Percentiles rank a stretch among this genome's conserved stretches.
Conservation (phyloP, 768 basidiomycete species). For the Leccinellum rugosiceps region DNA sequence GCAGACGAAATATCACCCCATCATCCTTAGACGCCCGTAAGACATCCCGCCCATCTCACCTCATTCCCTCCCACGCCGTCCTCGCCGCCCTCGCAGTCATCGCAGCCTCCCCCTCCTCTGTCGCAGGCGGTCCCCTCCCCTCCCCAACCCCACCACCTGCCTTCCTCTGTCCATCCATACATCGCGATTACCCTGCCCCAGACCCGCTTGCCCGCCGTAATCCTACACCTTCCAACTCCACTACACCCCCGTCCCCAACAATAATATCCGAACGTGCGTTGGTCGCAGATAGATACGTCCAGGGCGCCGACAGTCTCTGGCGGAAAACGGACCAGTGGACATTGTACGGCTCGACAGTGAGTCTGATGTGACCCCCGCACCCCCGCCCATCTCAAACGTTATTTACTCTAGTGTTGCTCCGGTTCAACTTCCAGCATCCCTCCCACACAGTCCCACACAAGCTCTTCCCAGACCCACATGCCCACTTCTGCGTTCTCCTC, state of each 20-base stretch:
- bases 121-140: slow-evolving; percentile 44
- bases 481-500: slow-evolving; percentile 15
- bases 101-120: slow-evolving; percentile 43
- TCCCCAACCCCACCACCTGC: slow-evolving; percentile 40
- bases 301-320: slow-evolving; percentile 57
- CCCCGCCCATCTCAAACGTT: neutral
- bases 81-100: slow-evolving; percentile 58
- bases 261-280: slow-evolving; percentile 5
- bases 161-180: slow-evolving; percentile 58
- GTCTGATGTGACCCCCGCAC: slow-evolving; percentile 26
- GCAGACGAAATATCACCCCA: slow-evolving; percentile 26
- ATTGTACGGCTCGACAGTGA: slow-evolving; percentile 68
- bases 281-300: slow-evolving; percentile 55
- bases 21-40: slow-evolving; percentile 1
- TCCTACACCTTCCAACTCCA: slow-evolving; percentile 1
- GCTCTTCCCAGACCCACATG: slow-evolving; percentile 10
- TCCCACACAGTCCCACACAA: neutral
- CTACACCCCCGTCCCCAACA: slow-evolving; percentile 6
- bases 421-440: slow-evolving; percentile 6
- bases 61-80: slow-evolving; percentile 46
- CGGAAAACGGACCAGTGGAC: slow-evolving; percentile 52
- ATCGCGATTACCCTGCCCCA: slow-evolving; percentile 6
- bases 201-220: neutral
- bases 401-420: slow-evolving; percentile 17
- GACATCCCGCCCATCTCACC: neutral